Percentiles rank a stretch among this genome's conserved stretches.
These are phyloP conservation scores for Eucalyptus marginata DNA, from an alignment of 345 rosid species.

Conservation along the genomic window DNA sequence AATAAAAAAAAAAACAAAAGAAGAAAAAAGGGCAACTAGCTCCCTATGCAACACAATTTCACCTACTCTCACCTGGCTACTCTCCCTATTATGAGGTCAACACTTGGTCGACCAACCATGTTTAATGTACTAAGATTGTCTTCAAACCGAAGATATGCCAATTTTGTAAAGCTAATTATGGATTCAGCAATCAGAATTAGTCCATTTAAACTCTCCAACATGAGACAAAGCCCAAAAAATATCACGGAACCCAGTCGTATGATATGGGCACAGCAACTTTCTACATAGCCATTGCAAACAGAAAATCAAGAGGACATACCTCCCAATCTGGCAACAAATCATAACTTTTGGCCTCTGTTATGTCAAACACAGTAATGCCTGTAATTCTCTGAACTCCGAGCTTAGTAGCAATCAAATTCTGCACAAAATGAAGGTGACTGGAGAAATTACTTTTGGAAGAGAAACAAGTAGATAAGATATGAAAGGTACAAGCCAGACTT, in stretches of 20 bases:
- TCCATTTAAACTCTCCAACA: neutral
- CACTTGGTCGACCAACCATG: neutral
- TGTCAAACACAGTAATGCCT: conserved; percentile 67
- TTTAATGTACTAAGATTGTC: neutral
- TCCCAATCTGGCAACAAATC: conserved; percentile 75
- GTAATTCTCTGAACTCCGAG: conserved; percentile 79
- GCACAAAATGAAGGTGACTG: conserved; percentile 8
- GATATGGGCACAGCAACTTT: neutral
- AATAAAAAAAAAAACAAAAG: neutral
- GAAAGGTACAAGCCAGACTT: neutral
- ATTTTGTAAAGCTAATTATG: neutral
- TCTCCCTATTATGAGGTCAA: neutral
- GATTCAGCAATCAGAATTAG: neutral
- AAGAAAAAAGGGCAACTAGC: neutral
- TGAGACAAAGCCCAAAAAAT: neutral
- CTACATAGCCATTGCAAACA: neutral
- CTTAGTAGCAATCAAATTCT: conserved; percentile 76
- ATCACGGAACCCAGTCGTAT: neutral
- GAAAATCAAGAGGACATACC: conserved; percentile 29
- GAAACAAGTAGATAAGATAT: neutral
- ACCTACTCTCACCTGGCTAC: neutral
- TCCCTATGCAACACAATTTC: neutral
- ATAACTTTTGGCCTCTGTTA: conserved; percentile 45
- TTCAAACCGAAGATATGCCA: neutral
- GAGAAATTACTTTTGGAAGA: neutral